phyloP scores from a whole-genome alignment of 208 protist genomes.

The Leishmania arabica region DNA sequence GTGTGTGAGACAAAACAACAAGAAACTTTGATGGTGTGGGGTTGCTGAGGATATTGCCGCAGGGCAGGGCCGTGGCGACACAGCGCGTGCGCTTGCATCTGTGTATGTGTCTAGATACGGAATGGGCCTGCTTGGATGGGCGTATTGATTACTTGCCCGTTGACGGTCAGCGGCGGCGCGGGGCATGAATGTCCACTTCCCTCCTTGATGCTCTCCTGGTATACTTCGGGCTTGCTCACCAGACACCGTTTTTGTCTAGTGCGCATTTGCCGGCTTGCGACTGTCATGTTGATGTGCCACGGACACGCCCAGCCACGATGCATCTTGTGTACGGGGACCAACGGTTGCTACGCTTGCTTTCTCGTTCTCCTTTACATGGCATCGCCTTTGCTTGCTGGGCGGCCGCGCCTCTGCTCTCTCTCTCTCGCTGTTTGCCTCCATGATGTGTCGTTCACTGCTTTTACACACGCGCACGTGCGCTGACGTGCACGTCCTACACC shows the following conservation, averaged over 20 bases:
- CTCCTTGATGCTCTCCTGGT: not conserved
- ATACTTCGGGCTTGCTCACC: not conserved
- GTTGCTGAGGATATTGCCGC: not conserved
- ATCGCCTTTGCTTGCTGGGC: not conserved
- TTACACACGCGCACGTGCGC: not conserved
- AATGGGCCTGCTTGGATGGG: not conserved
- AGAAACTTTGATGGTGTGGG: not conserved
- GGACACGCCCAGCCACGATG: not conserved
- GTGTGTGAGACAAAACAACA: not conserved
- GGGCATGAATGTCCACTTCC: not conserved
- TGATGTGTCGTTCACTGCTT: not conserved
- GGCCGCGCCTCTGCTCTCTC: not conserved
- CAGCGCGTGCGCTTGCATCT: not conserved
- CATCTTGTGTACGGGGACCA: not conserved
- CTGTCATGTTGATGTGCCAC: not conserved
- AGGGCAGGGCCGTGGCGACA: not conserved
- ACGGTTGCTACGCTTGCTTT: not conserved
- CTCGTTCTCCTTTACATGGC: not conserved
- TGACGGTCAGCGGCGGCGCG: not conserved
- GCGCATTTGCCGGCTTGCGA: not conserved
- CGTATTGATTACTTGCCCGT: not conserved
- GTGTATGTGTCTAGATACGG: not conserved
- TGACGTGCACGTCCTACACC: too few species aligned
- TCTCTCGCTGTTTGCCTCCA: not conserved
- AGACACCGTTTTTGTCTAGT: not conserved